These are phyloP conservation scores for Remersonia thermophila DNA, from an alignment of 2,329 filamentous ascomycete genomes.

Conservation along the genomic window DNA sequence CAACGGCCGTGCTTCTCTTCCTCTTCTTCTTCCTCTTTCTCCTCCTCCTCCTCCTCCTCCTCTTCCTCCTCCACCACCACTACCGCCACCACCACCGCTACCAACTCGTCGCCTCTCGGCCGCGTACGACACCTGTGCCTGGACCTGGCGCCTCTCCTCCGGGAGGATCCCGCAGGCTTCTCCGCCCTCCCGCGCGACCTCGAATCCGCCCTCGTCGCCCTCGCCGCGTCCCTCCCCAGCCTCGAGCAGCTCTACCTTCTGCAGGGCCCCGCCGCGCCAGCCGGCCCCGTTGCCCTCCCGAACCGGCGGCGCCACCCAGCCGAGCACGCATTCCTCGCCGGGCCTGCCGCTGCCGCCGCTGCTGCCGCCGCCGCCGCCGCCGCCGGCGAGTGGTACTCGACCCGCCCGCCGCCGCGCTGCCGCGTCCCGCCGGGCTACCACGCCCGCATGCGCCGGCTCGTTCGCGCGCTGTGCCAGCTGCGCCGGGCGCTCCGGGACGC, in stretches of 20 bases:
- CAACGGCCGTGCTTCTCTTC: too few relatives aligned
- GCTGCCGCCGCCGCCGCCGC: too few relatives aligned
- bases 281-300: background rate
- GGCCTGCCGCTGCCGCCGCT: too few relatives aligned
- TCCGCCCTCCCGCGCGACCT: background rate
- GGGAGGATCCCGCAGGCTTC: background rate
- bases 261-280: background rate
- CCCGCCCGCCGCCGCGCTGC: slow-evolving; percentile 1
- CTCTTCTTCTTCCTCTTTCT: too few relatives aligned
- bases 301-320: background rate
- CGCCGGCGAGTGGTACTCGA: slow-evolving; percentile 3
- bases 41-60: too few relatives aligned
- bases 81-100: background rate
- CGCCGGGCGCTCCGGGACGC: slow-evolving; percentile 2
- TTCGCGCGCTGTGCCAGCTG: slow-evolving; percentile 4
- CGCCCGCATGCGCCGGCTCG: background rate
- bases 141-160: background rate
- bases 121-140: slow-evolving; percentile 2
- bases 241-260: slow-evolving; percentile 4
- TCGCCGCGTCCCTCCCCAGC: slow-evolving; percentile 1
- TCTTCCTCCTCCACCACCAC: too few relatives aligned
- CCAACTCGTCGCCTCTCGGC: background rate
- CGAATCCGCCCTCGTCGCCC: slow-evolving; percentile 1
- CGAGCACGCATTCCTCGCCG: background rate
- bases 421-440: slow-evolving; percentile 1